Evolutionary conservation across 768 basidiomycete species (phyloP).

Genomic region (Rhizopogon vesiculosus): DNA sequence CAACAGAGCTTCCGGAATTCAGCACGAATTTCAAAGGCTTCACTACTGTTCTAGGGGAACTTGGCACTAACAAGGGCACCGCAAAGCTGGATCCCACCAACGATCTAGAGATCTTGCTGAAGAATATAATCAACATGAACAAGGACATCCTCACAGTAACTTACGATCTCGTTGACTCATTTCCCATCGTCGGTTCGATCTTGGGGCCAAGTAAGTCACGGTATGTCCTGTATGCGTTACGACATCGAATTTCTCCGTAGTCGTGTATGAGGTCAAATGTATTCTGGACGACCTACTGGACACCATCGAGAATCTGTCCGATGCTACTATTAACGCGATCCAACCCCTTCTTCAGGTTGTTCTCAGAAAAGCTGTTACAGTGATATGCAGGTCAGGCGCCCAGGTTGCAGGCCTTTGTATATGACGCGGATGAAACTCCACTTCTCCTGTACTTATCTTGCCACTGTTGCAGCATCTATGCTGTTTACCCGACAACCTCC

Average conservation of each 20-base stretch:
- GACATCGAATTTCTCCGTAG: conserved; percentile 26
- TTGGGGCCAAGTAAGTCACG: conserved; percentile 50
- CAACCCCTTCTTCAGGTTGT: conserved; percentile 28
- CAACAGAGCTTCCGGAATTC: conserved; percentile 30
- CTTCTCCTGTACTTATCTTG: conserved; percentile 26
- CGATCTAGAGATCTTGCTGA: conserved; percentile 43
- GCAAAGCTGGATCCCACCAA: conserved; percentile 43
- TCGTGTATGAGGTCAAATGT: conserved; percentile 59
- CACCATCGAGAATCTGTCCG: conserved; percentile 41
- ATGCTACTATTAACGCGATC: conserved; percentile 41
- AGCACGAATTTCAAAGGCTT: conserved; percentile 30
- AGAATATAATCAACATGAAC: conserved; percentile 41
- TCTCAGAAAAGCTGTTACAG: conserved; percentile 13
- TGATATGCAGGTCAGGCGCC: conserved; percentile 21
- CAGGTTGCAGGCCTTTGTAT: conserved; percentile 13
- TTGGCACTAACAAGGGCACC: conserved; percentile 42
- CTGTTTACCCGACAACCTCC: neutral
- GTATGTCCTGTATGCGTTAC: neutral
- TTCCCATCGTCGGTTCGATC: conserved; percentile 45
- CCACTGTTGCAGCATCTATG: conserved; percentile 4
- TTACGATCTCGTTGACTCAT: conserved; percentile 26
- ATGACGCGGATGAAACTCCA: conserved; percentile 19
- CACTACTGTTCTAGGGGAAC: conserved; percentile 19
- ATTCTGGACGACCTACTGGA: conserved; percentile 48
- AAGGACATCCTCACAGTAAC: conserved; percentile 40